These are phyloP conservation scores for Penicillium sp. DNA, from an alignment of 2,329 filamentous ascomycete genomes.

Conservation along the genomic window DNA sequence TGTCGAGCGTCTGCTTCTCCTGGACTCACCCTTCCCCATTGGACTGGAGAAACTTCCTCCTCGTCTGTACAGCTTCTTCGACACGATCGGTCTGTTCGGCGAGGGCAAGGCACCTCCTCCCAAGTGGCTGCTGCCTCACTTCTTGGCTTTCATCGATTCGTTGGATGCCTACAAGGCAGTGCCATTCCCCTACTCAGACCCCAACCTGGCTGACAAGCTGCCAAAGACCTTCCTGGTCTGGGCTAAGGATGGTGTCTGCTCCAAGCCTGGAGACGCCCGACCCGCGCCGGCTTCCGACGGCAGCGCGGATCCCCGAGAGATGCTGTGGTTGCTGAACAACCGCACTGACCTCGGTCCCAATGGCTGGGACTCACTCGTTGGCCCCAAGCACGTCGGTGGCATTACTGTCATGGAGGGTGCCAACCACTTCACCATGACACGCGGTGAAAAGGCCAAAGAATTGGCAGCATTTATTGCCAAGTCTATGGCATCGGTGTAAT, in stretches of 20 bases:
- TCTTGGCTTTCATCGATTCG: constrained; percentile 51
- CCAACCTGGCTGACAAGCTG: constrained; percentile 33
- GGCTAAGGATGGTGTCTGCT: constrained; percentile 52
- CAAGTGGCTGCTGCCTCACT: constrained; percentile 54
- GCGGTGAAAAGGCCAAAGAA: constrained; percentile 32
- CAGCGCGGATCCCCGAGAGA: constrained; percentile 47
- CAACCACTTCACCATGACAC: constrained; percentile 40
- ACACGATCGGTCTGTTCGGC: constrained; percentile 50
- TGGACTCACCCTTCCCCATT: constrained; percentile 67
- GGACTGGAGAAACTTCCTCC: constrained; percentile 68
- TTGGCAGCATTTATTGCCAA: constrained; percentile 31
- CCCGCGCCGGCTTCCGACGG: constrained; percentile 42
- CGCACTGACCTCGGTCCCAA: constrained; percentile 51
- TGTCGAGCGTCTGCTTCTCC: constrained; percentile 63
- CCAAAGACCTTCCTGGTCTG: constrained; percentile 50
- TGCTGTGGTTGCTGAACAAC: constrained; percentile 53
- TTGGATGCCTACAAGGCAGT: constrained; percentile 47
- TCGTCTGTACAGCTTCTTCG: constrained; percentile 53
- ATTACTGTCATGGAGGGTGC: constrained; percentile 36
- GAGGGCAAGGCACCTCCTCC: constrained; percentile 47
- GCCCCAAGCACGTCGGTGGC: constrained; percentile 35
- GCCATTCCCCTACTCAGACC: constrained; percentile 33
- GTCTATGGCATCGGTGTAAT: constrained; percentile 24
- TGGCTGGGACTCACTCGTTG: constrained; percentile 50
- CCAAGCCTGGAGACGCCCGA: constrained; percentile 42